Conservation (phyloP, 208 protist genomes). For the Trypanosoma avium region DNA sequence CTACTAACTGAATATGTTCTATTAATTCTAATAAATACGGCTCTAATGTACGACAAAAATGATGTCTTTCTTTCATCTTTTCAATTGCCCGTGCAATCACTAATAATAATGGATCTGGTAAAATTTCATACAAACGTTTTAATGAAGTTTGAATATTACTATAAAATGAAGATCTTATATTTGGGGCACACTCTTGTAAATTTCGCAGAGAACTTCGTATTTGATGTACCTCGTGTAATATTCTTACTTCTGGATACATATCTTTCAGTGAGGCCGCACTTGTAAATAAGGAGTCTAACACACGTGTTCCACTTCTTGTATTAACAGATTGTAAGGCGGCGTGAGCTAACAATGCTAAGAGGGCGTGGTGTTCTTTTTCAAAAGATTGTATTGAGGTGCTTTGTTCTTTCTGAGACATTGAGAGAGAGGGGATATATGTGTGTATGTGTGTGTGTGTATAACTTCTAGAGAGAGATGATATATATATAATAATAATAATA, state of each 20-base stretch:
- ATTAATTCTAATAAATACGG: conserved; percentile 20
- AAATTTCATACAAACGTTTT: conserved; percentile 25
- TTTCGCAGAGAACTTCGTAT: conserved; percentile 51
- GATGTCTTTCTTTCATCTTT: neutral
- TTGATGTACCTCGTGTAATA: conserved; percentile 43
- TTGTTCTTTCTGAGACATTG: neutral
- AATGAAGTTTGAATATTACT: conserved; percentile 30
- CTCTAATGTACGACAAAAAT: conserved; percentile 11
- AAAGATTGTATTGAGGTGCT: conserved; percentile 22
- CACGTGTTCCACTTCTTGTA: conserved; percentile 20
- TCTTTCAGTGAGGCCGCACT: conserved; percentile 5
- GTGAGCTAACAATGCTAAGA: conserved; percentile 49
- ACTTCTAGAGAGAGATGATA: too few species aligned
- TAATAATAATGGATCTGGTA: conserved; percentile 71
- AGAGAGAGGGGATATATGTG: too few species aligned
- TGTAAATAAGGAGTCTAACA: conserved; percentile 31
- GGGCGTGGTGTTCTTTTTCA: conserved; percentile 30
- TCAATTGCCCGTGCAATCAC: conserved; percentile 41
- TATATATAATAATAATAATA: conserved; percentile 19
- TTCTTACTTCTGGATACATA: conserved; percentile 58
- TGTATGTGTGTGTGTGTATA: too few species aligned
- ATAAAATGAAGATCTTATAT: conserved; percentile 30
- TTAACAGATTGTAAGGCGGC: conserved; percentile 28
- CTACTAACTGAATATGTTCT: conserved; percentile 24
- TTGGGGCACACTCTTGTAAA: conserved; percentile 38